Evolutionary conservation across 768 basidiomycete genomes (phyloP), one percentile per base, ranked within the genome.

Genomic region (Tulasnella calospora): DNA sequence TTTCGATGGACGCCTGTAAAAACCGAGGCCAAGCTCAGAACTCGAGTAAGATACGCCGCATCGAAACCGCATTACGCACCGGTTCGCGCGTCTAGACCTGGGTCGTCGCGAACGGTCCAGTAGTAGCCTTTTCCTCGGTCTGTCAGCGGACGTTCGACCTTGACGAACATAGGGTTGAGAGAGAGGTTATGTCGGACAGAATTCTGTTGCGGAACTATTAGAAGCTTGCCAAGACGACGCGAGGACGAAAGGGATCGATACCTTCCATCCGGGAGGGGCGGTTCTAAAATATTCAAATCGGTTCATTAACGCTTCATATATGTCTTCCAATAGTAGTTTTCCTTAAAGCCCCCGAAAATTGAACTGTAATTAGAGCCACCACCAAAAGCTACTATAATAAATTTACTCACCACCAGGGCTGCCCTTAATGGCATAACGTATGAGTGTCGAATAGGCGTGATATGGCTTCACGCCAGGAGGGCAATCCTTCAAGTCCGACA

Each of bases 401-500:
- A 13, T 21, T n/a, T 35, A 71, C 74, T 47, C 17, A 75, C 74
- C 76, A 35, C 57, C 36, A 21, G 94, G 94, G 15, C 94, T 93
- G 79, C 94, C 94, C 85, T 95, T 95, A 84, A 95, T 95, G 74
- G 94, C 94, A 83, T 95, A 95, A 92, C 94, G 90, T 82, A 95
- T 95, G 75, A 95, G 89, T 41, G 94, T 95, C 5, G 94, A 95
- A 83, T 95, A 95, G 1, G 94, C 94, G 82, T 95, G 95, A 82
- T 95, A 95, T 7, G 94, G 94, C 84, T 95, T 95, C 83, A 90
- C 94, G 61, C 94, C 94, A 8, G 94, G 92, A 1, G 94, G 94
- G 0, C 94, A 93, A 83, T 95, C 94, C 41, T 77, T 77, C 76
- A 77, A 70, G n/a, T 77, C 76, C 61, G 76, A 67, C 17, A 77